phyloP scores from a whole-genome alignment of 1,139 yeast species.

The Blastobotrys serpentis region DNA sequence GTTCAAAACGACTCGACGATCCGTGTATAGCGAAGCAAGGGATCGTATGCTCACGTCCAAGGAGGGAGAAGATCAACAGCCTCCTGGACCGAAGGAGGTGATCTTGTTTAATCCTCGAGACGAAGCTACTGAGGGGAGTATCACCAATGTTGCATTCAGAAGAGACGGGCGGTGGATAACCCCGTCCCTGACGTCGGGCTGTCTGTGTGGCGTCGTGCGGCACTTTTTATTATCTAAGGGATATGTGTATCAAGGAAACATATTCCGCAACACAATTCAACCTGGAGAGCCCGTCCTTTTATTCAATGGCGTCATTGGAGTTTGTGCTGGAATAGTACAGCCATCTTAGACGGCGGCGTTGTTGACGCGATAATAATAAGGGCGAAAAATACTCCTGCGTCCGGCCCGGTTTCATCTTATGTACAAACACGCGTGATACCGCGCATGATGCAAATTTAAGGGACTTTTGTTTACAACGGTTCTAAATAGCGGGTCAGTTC shows the following conservation, averaged over 20 bases:
- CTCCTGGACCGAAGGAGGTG: slow-evolving; percentile 60
- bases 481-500: background rate
- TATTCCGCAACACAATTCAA: slow-evolving; percentile 47
- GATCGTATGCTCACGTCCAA: slow-evolving; percentile 41
- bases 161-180: slow-evolving; percentile 67
- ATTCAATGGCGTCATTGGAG: slow-evolving; percentile 84
- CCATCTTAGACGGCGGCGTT: background rate
- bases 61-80: slow-evolving; percentile 14
- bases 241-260: slow-evolving; percentile 53
- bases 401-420: slow-evolving; percentile 5
- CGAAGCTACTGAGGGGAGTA: slow-evolving; percentile 78
- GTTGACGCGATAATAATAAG: no score
- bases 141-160: slow-evolving; percentile 73
- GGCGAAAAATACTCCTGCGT: background rate
- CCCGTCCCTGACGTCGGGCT: slow-evolving; percentile 73
- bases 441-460: slow-evolving; percentile 8
- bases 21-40: slow-evolving; percentile 63
- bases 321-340: slow-evolving; percentile 51
- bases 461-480: background rate
- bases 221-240: slow-evolving; percentile 58
- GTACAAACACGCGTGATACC: slow-evolving; percentile 7
- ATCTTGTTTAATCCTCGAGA: slow-evolving; percentile 60
- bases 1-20: slow-evolving; percentile 79
- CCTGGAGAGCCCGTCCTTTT: slow-evolving; percentile 67
- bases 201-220: slow-evolving; percentile 83